A percentile compares a stretch with the other conserved stretches of the same genome.
These are phyloP conservation scores for Fistulifera pelliculosa DNA, from an alignment of 108 stramenopile genomes.

Conservation along the genomic window DNA sequence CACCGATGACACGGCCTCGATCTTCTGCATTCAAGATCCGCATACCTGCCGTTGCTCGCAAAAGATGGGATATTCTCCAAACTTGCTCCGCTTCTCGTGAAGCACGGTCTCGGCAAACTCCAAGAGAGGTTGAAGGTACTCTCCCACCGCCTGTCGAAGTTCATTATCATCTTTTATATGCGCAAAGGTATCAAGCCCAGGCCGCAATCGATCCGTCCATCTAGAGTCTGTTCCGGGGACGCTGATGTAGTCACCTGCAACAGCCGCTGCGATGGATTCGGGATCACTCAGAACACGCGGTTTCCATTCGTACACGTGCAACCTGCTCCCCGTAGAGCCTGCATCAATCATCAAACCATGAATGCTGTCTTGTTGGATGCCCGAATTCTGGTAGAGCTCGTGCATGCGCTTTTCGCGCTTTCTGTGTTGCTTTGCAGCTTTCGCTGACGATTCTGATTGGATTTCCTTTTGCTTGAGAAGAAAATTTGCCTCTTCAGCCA, in stretches of 20 bases:
- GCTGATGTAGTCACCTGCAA: conserved; percentile 38
- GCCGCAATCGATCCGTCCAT: conserved; percentile 82
- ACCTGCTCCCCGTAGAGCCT: conserved; percentile 79
- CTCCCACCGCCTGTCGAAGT: conserved; percentile 35
- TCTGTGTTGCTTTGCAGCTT: conserved; percentile 22
- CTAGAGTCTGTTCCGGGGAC: conserved; percentile 63
- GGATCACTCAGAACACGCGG: conserved; percentile 35
- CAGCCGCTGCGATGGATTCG: conserved; percentile 34
- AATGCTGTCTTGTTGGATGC: conserved; percentile 28
- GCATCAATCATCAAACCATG: conserved; percentile 88
- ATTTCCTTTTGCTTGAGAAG: neutral
- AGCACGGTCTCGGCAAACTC: conserved; percentile 78
- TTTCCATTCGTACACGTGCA: conserved; percentile 87
- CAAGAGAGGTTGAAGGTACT: conserved; percentile 72
- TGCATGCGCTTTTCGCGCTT: conserved; percentile 25
- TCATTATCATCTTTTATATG: conserved; percentile 24
- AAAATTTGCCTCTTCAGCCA: neutral
- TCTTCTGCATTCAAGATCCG: conserved; percentile 44
- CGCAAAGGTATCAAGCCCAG: conserved; percentile 70
- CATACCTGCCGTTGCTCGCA: conserved; percentile 93
- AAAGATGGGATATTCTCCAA: conserved; percentile 74
- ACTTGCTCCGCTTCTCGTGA: conserved; percentile 51
- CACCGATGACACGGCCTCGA: conserved; percentile 40
- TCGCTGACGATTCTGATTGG: conserved; percentile 8
- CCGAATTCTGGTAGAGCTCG: conserved; percentile 34